These are phyloP conservation scores for Candolleomyces eurysporus DNA, from an alignment of 768 basidiomycete species.

Conservation along the genomic window DNA sequence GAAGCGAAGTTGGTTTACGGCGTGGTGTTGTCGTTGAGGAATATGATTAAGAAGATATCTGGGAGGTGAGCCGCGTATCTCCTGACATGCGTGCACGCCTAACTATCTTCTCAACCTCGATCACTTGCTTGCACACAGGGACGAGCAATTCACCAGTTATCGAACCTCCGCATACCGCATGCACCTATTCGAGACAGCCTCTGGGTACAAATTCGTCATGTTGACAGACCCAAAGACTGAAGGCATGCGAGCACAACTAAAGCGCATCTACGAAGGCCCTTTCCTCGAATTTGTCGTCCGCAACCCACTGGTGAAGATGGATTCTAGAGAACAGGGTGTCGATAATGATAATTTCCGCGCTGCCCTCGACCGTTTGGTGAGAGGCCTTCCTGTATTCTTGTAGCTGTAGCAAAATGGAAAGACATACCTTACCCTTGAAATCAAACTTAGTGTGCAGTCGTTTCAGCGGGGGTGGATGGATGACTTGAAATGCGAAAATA, in stretches of 20 bases:
- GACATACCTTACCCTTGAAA: background rate
- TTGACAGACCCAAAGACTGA: slow-evolving; percentile 86
- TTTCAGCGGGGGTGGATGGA: no score
- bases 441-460: background rate
- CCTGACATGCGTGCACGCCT: no score
- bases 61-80: slow-evolving; percentile 55
- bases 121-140: slow-evolving; percentile 40
- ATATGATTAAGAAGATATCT: slow-evolving; percentile 94
- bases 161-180: slow-evolving; percentile 91
- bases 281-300: slow-evolving; percentile 93
- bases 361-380: slow-evolving; percentile 73
- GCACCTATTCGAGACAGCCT: slow-evolving; percentile 87
- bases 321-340: slow-evolving; percentile 79
- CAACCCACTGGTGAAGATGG: slow-evolving; percentile 84
- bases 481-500: no score
- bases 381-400: slow-evolving; percentile 50
- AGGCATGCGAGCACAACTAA: slow-evolving; percentile 74
- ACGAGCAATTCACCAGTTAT: slow-evolving; percentile 90
- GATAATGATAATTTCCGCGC: slow-evolving; percentile 91
- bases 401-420: slow-evolving; percentile 16
- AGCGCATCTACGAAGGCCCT: slow-evolving; percentile 91
- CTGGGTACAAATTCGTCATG: slow-evolving; percentile 95
- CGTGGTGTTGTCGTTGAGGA: slow-evolving; percentile 84
- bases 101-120: no score
- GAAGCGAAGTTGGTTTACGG: slow-evolving; percentile 98